phyloP scores from a whole-genome alignment of 2,329 filamentous ascomycete genomes.

The Colletotrichum sojae region DNA sequence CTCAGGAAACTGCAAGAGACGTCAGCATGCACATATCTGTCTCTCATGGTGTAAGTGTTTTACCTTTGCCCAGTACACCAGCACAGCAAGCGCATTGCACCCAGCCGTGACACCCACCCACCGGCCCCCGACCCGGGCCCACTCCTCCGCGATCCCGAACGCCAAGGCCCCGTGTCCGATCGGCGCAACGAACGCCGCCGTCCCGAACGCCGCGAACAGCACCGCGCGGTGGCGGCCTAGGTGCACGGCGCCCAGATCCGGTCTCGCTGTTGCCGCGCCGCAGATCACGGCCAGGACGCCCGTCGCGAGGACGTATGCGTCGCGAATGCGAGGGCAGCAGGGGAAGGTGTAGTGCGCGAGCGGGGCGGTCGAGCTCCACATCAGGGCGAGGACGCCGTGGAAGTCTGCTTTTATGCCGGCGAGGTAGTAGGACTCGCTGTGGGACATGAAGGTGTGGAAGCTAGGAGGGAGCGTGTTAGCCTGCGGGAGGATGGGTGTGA shows the following conservation, averaged over 20 bases:
- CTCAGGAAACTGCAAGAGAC: constrained; percentile 56
- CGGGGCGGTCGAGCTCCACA: constrained; percentile 73
- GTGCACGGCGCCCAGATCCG: constrained; percentile 33
- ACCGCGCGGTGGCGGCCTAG: constrained; percentile 36
- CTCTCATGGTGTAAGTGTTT: too few relatives aligned
- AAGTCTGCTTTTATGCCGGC: constrained; percentile 73
- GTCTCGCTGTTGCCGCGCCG: constrained; percentile 43
- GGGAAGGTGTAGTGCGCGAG: constrained; percentile 69
- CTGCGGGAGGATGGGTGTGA: too few relatives aligned
- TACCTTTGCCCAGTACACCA: constrained; percentile 38
- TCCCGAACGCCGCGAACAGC: constrained; percentile 32
- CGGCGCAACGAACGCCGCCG: constrained; percentile 28
- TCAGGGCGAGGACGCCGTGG: constrained; percentile 72
- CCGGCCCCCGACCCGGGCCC: constrained; percentile 20
- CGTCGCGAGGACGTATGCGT: constrained; percentile 54
- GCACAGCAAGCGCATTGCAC: constrained; percentile 29
- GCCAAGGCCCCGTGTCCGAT: constrained; percentile 25
- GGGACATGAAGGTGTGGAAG: constrained; percentile 71
- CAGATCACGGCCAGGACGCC: constrained; percentile 53
- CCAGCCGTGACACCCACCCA: constrained; percentile 32
- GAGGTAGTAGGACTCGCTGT: constrained; percentile 62
- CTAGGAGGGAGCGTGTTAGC: constrained; percentile 45
- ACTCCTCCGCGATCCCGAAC: constrained; percentile 11
- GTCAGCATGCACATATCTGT: neutral
- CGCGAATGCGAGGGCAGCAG: constrained; percentile 50